Evolutionary conservation across 2,329 filamentous ascomycete species (phyloP).

Genomic region (Chrysoporthe deuterocubensis): DNA sequence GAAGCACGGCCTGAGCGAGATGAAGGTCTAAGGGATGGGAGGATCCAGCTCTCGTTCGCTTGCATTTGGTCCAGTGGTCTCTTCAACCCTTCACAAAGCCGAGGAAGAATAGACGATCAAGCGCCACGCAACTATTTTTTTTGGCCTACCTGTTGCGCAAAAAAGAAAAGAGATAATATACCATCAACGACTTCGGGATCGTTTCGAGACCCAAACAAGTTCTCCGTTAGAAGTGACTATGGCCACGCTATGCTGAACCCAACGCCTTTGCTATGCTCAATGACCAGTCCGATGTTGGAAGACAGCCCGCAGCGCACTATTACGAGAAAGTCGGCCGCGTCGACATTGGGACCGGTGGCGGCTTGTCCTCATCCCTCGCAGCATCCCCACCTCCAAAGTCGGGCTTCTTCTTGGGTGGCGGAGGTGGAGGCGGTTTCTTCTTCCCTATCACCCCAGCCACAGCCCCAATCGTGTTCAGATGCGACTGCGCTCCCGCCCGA

Average conservation of each 20-base stretch:
- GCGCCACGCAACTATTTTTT: constrained; percentile 19
- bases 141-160: constrained; percentile 22
- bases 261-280: constrained; percentile 17
- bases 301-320: background rate
- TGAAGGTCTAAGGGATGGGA: constrained; percentile 78
- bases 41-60: constrained; percentile 6
- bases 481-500: constrained; percentile 15
- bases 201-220: constrained; percentile 7
- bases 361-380: constrained; percentile 38
- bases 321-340: constrained; percentile 54
- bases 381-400: constrained; percentile 27
- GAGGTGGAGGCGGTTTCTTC: constrained; percentile 58
- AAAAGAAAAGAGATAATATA: constrained; percentile 19
- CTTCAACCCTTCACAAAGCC: background rate
- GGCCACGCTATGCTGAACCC: constrained; percentile 1
- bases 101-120: constrained; percentile 20
- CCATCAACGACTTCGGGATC: constrained; percentile 24
- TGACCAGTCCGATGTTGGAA: background rate
- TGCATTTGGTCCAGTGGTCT: constrained; percentile 11
- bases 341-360: constrained; percentile 58
- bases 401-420: constrained; percentile 58
- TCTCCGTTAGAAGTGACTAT: background rate
- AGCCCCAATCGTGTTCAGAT: constrained; percentile 23
- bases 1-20: constrained; percentile 89
- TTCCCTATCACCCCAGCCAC: constrained; percentile 42